phyloP scores from a whole-genome alignment of 495 filamentous ascomycete genomes.

The Neurospora tetrasperma region DNA sequence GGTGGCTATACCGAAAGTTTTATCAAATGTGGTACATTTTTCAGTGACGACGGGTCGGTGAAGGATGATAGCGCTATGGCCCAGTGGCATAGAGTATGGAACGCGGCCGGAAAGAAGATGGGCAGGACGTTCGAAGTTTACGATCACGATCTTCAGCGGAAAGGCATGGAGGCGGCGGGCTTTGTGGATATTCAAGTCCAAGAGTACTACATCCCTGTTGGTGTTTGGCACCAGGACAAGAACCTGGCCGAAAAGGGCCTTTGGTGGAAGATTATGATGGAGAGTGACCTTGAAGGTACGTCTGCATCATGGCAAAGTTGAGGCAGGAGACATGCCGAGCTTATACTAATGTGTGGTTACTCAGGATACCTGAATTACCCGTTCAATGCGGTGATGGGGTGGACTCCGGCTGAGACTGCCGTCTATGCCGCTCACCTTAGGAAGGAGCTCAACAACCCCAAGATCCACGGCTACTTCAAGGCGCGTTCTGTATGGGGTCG shows the following conservation, averaged over 20 bases:
- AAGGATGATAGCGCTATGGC: neutral
- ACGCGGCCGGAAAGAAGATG: neutral
- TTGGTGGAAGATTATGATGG: constrained; percentile 19
- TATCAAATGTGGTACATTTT: neutral
- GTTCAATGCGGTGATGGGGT: constrained; percentile 17
- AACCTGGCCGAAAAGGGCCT: constrained; percentile 40
- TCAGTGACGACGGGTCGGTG: neutral
- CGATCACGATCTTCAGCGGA: constrained; percentile 17
- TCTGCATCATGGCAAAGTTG: too few species aligned
- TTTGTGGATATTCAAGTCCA: constrained; percentile 32
- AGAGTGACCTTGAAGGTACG: constrained; percentile 23
- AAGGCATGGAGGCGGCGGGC: constrained; percentile 32
- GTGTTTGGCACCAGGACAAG: constrained; percentile 18
- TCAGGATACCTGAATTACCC: neutral
- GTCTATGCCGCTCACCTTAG: constrained; percentile 27
- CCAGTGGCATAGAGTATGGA: neutral
- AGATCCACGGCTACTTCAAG: constrained; percentile 20
- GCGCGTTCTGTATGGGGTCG: constrained; percentile 24
- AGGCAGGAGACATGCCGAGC: neutral
- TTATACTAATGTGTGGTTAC: neutral
- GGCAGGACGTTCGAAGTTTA: neutral
- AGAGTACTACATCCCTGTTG: constrained; percentile 11
- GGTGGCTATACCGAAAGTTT: constrained; percentile 16
- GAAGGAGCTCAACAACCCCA: constrained; percentile 20
- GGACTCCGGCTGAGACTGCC: constrained; percentile 22